A percentile compares a stretch with the other conserved stretches of the same genome.
These are phyloP conservation scores for Fusarium luffae DNA, from an alignment of 2,329 filamentous ascomycete genomes.

Conservation along the genomic window DNA sequence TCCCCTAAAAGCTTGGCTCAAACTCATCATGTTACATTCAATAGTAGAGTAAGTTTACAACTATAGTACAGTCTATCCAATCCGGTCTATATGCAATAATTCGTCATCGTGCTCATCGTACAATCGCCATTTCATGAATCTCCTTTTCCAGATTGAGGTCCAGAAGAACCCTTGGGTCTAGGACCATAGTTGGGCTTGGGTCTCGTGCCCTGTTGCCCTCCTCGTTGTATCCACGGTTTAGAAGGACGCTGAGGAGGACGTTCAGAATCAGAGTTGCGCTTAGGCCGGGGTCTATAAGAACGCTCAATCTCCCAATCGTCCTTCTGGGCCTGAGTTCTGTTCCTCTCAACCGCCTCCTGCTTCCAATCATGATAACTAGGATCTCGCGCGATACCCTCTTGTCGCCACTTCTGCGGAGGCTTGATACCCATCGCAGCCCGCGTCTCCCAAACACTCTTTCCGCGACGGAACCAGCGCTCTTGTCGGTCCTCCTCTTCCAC, in stretches of 20 bases:
- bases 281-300: background rate
- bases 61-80: slow-evolving; percentile 33
- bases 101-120: slow-evolving; percentile 22
- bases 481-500: slow-evolving; percentile 69
- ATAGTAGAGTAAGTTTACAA: slow-evolving; percentile 37
- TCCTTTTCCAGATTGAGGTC: slow-evolving; percentile 4
- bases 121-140: slow-evolving; percentile 19
- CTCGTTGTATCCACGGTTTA: background rate
- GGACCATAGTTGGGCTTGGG: background rate
- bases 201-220: background rate
- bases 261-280: background rate
- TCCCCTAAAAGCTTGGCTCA: slow-evolving; percentile 2
- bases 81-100: slow-evolving; percentile 30
- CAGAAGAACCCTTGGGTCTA: background rate
- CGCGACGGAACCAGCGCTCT: slow-evolving; percentile 70
- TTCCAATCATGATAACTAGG: slow-evolving; percentile 55
- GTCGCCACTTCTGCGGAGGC: slow-evolving; percentile 70
- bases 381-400: slow-evolving; percentile 62
- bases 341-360: slow-evolving; percentile 42
- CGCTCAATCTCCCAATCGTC: slow-evolving; percentile 40
- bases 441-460: slow-evolving; percentile 68
- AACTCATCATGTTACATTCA: slow-evolving; percentile 20
- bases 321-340: slow-evolving; percentile 48
- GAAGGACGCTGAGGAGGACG: background rate
- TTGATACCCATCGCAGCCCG: slow-evolving; percentile 71